Evolutionary conservation across 2,329 filamentous ascomycete species (phyloP).

Genomic region (Macrophomina tecta): DNA sequence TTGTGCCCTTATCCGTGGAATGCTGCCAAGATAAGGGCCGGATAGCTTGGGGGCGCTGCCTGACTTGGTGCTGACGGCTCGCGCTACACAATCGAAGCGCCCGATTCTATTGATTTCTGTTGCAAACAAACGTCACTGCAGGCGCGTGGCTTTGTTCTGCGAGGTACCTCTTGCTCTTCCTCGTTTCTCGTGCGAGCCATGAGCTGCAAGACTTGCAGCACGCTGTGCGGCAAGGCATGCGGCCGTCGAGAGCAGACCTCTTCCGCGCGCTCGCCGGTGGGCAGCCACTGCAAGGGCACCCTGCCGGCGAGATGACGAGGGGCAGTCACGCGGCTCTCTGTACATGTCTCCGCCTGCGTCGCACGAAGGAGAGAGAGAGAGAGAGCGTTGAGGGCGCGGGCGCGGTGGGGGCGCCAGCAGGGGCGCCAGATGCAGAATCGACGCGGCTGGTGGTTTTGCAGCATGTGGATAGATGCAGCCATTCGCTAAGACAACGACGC

Average conservation of each 20-base stretch:
- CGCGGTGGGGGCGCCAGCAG: not conserved
- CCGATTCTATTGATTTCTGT: conserved; percentile 25
- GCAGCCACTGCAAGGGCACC: conserved; percentile 21
- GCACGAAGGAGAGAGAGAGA: conserved; percentile 13
- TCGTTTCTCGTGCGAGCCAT: conserved; percentile 23
- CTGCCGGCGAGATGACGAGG: conserved; percentile 12
- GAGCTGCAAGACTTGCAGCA: conserved; percentile 22
- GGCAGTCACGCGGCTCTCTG: conserved; percentile 22
- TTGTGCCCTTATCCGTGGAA: conserved; percentile 22
- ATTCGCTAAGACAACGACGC: conserved; percentile 18
- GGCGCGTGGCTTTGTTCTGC: conserved; percentile 15
- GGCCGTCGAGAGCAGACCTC: conserved; percentile 11
- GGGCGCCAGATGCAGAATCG: conserved; percentile 7
- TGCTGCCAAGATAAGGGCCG: conserved; percentile 14
- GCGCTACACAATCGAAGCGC: conserved; percentile 20
- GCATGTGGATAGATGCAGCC: conserved; percentile 10
- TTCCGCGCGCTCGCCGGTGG: not conserved
- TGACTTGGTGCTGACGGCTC: conserved; percentile 14
- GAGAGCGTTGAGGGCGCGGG: conserved; percentile 18
- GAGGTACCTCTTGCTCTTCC: not conserved
- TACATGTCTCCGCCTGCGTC: conserved; percentile 2
- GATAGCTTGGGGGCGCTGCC: conserved; percentile 19
- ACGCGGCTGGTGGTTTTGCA: conserved; percentile 13
- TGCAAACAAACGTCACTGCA: conserved; percentile 20
- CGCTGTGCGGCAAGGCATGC: conserved; percentile 8